phyloP scores from a whole-genome alignment of 257 asterid genomes.

The Galeopsis tetrahit region DNA sequence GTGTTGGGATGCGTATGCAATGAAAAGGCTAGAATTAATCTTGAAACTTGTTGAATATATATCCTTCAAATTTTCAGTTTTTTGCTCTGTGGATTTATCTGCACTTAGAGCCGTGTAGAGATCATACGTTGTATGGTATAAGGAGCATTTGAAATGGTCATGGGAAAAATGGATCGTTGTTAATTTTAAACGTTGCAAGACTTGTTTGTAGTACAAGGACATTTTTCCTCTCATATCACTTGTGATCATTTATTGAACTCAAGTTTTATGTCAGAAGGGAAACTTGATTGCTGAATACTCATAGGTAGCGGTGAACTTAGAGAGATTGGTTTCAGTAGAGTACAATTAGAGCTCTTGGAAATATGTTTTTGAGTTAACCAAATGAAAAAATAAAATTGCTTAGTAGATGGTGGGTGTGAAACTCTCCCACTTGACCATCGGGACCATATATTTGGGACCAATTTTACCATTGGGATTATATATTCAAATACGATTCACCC shows the following conservation, averaged over 20 bases:
- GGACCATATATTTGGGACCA: background rate
- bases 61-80: background rate
- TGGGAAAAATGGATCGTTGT: background rate
- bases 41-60: background rate
- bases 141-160: background rate
- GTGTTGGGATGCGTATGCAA: background rate
- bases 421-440: background rate
- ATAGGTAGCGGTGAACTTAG: background rate
- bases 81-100: background rate
- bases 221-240: background rate
- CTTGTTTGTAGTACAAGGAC: background rate
- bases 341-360: background rate
- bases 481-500: background rate
- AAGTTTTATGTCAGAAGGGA: constrained; percentile 2
- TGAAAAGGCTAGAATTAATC: background rate
- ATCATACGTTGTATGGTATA: background rate
- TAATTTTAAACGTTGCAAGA: background rate
- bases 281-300: background rate
- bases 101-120: background rate
- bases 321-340: background rate
- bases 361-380: background rate
- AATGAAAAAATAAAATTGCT: background rate
- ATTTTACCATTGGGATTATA: background rate
- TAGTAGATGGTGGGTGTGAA: background rate
- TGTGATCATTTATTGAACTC: background rate